Evolutionary conservation across 1,284 basidiomycete species (phyloP).

Genomic region (Sanghuangporus baumii): DNA sequence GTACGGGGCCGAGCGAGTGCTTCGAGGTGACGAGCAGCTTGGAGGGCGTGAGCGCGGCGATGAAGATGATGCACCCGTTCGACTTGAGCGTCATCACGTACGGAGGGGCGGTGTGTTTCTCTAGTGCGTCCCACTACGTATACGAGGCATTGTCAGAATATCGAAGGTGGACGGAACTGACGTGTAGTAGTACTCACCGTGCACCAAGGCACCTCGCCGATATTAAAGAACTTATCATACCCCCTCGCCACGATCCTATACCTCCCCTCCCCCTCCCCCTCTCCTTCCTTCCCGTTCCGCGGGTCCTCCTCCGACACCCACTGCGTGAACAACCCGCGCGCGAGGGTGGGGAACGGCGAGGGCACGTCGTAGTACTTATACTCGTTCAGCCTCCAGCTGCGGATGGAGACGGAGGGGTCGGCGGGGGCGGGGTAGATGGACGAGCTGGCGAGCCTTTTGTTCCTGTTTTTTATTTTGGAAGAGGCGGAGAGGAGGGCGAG

Average conservation of each 20-base stretch:
- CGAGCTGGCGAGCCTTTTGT: slow-evolving; percentile 56
- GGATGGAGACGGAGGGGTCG: slow-evolving; percentile 47
- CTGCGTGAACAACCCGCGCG: slow-evolving; percentile 79
- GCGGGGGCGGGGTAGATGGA: slow-evolving; percentile 48
- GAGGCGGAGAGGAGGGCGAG: slow-evolving; percentile 27
- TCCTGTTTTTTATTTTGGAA: slow-evolving; percentile 35
- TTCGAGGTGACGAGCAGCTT: slow-evolving; percentile 90
- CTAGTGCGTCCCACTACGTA: slow-evolving; percentile 72
- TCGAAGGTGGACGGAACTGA: not conserved
- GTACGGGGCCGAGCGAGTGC: slow-evolving; percentile 69
- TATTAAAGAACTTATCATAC: slow-evolving; percentile 99
- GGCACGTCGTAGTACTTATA: slow-evolving; percentile 87
- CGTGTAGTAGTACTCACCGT: slow-evolving; percentile 47
- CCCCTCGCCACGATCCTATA: slow-evolving; percentile 85
- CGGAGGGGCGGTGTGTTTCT: slow-evolving; percentile 68
- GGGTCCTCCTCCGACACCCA: slow-evolving; percentile 32
- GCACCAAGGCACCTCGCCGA: slow-evolving; percentile 93
- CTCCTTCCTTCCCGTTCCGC: not conserved
- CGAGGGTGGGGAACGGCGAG: slow-evolving; percentile 88
- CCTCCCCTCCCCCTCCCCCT: slow-evolving; percentile 19
- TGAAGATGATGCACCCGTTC: slow-evolving; percentile 98
- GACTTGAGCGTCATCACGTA: slow-evolving; percentile 93
- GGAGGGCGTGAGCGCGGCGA: slow-evolving; percentile 75
- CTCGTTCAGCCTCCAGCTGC: slow-evolving; percentile 95
- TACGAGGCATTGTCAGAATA: not conserved